A percentile compares a stretch with the other conserved stretches of the same genome.
Evolutionary conservation across 345 rosid species (phyloP).

Genomic region (Pseudoturritis turrita): DNA sequence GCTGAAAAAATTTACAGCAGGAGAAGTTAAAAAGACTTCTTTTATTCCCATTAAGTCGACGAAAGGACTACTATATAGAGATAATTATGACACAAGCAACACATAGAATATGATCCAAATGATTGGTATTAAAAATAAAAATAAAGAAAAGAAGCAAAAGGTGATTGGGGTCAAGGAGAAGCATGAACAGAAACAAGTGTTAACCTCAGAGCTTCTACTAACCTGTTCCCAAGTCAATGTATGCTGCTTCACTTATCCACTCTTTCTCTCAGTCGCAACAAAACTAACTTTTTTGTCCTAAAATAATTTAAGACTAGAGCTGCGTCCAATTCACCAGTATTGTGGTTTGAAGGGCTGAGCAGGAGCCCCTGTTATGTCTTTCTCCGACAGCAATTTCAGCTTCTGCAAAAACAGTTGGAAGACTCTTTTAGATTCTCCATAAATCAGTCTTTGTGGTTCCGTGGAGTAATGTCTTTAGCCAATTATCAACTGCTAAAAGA

Average conservation of each 20-base stretch:
- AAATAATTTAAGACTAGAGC: not conserved
- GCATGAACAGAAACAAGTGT: not conserved
- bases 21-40: no score
- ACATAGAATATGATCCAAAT: constrained; percentile 5
- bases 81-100: not conserved
- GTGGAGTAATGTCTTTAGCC: not conserved
- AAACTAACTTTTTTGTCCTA: not conserved
- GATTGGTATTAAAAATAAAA: not conserved
- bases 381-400: constrained; percentile 53
- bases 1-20: no score
- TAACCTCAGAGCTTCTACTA: no score
- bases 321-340: constrained; percentile 24
- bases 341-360: constrained; percentile 30
- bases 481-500: not conserved
- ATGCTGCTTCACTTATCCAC: not conserved
- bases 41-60: no score
- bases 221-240: not conserved
- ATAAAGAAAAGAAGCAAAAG: not conserved
- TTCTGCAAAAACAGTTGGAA: constrained; percentile 41
- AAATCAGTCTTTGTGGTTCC: not conserved
- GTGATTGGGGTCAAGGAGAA: not conserved
- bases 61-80: not conserved
- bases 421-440: not conserved
- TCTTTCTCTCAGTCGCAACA: not conserved
- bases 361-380: constrained; percentile 28